A percentile compares a stretch with the other conserved stretches of the same genome.
Evolutionary conservation across 2,329 filamentous ascomycete genomes (phyloP).

Genomic region (Botryotinia globosa): DNA sequence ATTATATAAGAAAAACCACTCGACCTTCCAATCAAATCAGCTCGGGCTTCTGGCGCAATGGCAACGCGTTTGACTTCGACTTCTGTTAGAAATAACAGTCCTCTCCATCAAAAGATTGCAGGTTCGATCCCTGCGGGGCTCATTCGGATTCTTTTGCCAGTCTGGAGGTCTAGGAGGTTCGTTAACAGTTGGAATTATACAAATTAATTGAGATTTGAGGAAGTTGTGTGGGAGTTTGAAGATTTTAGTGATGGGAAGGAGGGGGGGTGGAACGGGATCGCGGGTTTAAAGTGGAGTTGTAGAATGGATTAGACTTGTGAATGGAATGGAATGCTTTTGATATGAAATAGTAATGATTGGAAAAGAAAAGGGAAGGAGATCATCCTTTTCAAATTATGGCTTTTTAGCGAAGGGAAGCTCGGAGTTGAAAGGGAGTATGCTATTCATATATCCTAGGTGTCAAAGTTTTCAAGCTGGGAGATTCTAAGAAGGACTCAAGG

Average conservation of each 20-base stretch:
- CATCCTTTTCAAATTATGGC: neutral
- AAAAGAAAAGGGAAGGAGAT: neutral
- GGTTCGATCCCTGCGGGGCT: constrained; percentile 5
- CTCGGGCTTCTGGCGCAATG: constrained; percentile 6
- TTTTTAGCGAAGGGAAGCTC: neutral
- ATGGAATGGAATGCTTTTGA: neutral
- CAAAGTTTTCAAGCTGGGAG: neutral
- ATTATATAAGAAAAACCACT: fast-evolving
- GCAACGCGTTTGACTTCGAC: constrained; percentile 18
- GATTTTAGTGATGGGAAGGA: neutral
- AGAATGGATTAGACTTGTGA: neutral
- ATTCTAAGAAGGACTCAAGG: neutral
- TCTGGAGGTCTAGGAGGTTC: neutral
- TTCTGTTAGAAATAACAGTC: neutral
- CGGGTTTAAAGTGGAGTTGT: neutral
- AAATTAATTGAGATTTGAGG: neutral
- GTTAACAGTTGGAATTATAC: neutral
- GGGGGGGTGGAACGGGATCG: neutral
- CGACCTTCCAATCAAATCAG: fast-evolving
- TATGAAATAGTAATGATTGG: neutral
- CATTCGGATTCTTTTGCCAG: neutral
- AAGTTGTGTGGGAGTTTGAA: neutral
- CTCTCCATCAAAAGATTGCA: constrained; percentile 9
- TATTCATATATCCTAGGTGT: neutral
- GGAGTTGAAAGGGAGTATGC: neutral